phyloP scores from a whole-genome alignment of 768 basidiomycete species.

The Lentinula sp. region DNA sequence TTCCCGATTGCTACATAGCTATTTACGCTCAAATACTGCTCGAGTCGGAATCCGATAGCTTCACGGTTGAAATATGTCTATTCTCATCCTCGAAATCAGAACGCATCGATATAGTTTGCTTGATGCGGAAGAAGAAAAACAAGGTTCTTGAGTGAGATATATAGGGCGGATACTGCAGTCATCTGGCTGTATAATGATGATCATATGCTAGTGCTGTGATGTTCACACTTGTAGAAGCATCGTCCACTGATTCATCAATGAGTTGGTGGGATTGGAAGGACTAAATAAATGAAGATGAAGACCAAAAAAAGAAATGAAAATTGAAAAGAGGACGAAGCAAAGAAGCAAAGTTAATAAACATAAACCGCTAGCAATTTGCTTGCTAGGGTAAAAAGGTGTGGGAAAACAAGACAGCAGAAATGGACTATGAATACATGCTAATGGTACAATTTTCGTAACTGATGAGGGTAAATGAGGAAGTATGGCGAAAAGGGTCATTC shows the following conservation, averaged over 20 bases:
- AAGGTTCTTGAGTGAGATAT: too few relatives aligned
- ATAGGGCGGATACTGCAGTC: too few relatives aligned
- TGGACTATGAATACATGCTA: background rate
- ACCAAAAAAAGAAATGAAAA: background rate
- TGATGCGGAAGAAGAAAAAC: too few relatives aligned
- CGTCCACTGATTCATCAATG: too few relatives aligned
- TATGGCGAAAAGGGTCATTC: background rate
- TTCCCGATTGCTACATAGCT: background rate
- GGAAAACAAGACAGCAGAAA: background rate
- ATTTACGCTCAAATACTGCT: background rate
- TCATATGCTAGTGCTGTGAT: too few relatives aligned
- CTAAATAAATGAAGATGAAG: background rate
- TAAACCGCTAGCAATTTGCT: background rate
- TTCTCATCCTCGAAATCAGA: too few relatives aligned
- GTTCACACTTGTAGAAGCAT: too few relatives aligned
- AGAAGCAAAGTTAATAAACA: conserved; percentile 4
- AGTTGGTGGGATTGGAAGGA: background rate
- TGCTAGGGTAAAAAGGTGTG: background rate
- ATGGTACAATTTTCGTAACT: background rate
- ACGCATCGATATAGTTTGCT: too few relatives aligned
- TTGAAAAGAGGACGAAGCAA: background rate
- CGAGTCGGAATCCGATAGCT: too few relatives aligned
- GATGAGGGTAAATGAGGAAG: background rate
- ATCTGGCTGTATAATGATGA: too few relatives aligned
- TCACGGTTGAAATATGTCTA: too few relatives aligned